Evolutionary conservation across 805 yeast species (phyloP).

Genomic region (Priceomyces medius): DNA sequence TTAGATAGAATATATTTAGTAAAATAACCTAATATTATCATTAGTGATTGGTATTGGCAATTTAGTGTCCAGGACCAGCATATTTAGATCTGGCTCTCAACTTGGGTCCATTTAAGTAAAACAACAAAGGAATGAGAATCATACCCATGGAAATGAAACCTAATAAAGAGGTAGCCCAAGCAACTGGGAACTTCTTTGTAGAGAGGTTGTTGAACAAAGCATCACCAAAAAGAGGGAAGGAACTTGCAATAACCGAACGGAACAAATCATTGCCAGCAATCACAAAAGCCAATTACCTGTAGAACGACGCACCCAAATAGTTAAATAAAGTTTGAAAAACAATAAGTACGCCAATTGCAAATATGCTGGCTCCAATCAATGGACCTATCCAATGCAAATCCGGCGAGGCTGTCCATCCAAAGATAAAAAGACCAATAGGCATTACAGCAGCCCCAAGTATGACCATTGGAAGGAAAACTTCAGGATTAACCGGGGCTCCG

Average conservation of each 20-base stretch:
- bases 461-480: slow-evolving; percentile 41
- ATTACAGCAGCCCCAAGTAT: slow-evolving; percentile 39
- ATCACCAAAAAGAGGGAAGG: slow-evolving; percentile 58
- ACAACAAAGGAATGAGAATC: slow-evolving; percentile 47
- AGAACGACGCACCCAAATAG: slow-evolving; percentile 50
- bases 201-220: slow-evolving; percentile 56
- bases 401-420: slow-evolving; percentile 49
- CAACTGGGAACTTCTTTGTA: slow-evolving; percentile 54
- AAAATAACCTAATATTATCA: too few relatives aligned
- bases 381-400: slow-evolving; percentile 51
- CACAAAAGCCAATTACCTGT: slow-evolving; percentile 52
- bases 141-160: slow-evolving; percentile 44
- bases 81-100: slow-evolving; percentile 45
- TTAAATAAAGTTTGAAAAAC: slow-evolving; percentile 53
- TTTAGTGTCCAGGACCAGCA: too few relatives aligned
- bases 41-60: too few relatives aligned
- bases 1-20: too few relatives aligned
- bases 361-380: slow-evolving; percentile 43
- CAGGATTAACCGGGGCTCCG: slow-evolving; percentile 32
- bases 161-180: slow-evolving; percentile 56
- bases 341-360: slow-evolving; percentile 39
- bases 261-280: slow-evolving; percentile 56
- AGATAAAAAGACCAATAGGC: slow-evolving; percentile 41
- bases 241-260: slow-evolving; percentile 53
- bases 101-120: slow-evolving; percentile 44